Percentiles rank a stretch among this genome's conserved stretches.
phyloP scores from a whole-genome alignment of 140 eudicot genomes.

The Stevia rebaudiana region DNA sequence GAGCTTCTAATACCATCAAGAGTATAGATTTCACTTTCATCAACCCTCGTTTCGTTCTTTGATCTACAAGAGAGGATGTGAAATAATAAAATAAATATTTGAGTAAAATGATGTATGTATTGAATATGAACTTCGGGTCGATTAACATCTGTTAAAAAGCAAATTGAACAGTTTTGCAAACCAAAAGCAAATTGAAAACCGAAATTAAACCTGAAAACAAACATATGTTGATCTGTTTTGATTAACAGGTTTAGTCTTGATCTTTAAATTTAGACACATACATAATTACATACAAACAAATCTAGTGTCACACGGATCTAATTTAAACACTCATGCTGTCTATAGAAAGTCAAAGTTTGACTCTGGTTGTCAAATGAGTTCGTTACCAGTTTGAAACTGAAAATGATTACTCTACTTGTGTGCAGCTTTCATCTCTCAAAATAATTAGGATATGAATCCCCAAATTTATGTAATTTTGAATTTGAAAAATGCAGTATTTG shows the following conservation, averaged over 20 bases:
- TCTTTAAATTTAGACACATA: no score
- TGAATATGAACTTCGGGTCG: background rate
- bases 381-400: no score
- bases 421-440: background rate
- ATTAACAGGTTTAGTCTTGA: no score
- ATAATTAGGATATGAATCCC: background rate
- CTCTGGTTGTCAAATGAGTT: no score
- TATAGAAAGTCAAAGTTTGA: background rate
- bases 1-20: conserved; percentile 81
- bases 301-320: background rate
- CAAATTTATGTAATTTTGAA: background rate
- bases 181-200: no score
- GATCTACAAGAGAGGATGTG: conserved; percentile 28
- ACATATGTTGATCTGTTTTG: no score
- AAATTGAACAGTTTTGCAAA: no score
- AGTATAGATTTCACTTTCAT: conserved; percentile 69
- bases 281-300: no score
- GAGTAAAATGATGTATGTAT: background rate
- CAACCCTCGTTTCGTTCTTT: conserved; percentile 46
- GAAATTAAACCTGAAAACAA: no score
- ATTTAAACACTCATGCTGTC: background rate
- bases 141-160: background rate
- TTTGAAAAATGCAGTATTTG: background rate
- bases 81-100: background rate
- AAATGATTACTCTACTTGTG: no score